A percentile compares a stretch with the other conserved stretches of the same genome.
Evolutionary conservation across 441 rosid genomes (phyloP).

Genomic region (Pelargonium citronellum): DNA sequence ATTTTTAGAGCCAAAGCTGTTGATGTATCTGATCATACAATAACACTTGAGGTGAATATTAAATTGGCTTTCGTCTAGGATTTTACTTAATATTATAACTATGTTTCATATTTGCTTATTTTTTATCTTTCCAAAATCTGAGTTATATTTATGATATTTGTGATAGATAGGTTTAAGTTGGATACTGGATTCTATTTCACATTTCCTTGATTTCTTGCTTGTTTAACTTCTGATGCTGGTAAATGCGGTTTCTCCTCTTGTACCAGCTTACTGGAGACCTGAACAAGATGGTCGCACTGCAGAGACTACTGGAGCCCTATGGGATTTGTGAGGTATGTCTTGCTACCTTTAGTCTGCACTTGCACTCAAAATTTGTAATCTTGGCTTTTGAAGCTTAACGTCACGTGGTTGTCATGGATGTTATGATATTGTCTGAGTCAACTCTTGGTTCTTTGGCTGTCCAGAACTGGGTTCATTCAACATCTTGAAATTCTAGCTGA

Average conservation of each 20-base stretch:
- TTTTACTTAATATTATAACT: background rate
- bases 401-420: background rate
- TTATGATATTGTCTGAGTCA: background rate
- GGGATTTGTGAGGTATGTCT: slow-evolving; percentile 92
- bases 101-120: background rate
- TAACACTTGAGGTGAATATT: slow-evolving; percentile 67
- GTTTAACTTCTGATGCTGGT: slow-evolving; percentile 19
- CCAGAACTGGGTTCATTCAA: background rate
- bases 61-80: too few species aligned
- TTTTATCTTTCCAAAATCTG: background rate
- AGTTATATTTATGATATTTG: too few species aligned
- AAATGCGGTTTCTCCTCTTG: slow-evolving; percentile 21
- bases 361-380: background rate
- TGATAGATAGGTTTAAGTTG: too few species aligned
- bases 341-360: slow-evolving; percentile 1
- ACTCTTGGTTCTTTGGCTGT: background rate
- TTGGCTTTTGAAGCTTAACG: background rate
- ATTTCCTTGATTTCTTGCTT: background rate
- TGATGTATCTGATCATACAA: slow-evolving; percentile 84
- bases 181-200: background rate
- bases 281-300: slow-evolving; percentile 92
- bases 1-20: slow-evolving; percentile 72
- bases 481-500: background rate
- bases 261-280: slow-evolving; percentile 85
- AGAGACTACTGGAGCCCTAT: slow-evolving; percentile 83